Base-by-base conservation (phyloP, 768 basidiomycete species). In the Kondoa malvinella region DNA sequence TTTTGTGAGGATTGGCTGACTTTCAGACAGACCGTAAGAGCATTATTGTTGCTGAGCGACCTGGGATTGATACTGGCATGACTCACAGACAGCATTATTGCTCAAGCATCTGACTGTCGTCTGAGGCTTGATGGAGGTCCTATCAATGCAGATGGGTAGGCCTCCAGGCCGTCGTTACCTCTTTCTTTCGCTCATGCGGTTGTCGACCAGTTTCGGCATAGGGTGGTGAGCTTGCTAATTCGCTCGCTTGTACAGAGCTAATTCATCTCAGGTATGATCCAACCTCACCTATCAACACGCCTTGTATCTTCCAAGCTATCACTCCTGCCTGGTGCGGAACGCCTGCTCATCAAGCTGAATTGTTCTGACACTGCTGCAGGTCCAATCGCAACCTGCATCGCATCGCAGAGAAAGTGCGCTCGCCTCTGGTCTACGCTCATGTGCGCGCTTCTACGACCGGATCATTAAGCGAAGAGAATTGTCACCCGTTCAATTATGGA, bases 81-180 rank as follows among this genome's bases (percentile, higher is more conserved):
- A n/a, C n/a, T n/a, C n/a, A n/a, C n/a, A n/a, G n/a, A 96, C 79
- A 90, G 88, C 1, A 95, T 96, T 79, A 95, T 92, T 76, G 94
- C 94, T 76, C 91, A 95, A 79, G 91, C 94, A 0, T 92, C 91
- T 74, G 94, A 96, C 78, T 92, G 90, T 26, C 83, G 92, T 4
- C 81, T 99, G 33, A 84, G 94, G 1, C 69, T 75, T 16, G 73
- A 71, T 25, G 73, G 56, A 30, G 33, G 15, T 4, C 29, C 3
- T 4, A 26, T 63, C 26, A 25, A 40, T 57, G 32, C 66, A 56
- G 50, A 69, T 50, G 94, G 94, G 0, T 97, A 21, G 21, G 40
- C 8, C 40, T 50, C 40, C 40, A 21, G 21, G 40, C 21, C 40
- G 12, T 50, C 40, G 8, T 50, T 21, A 50, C 40, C 40, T 8